phyloP scores from a whole-genome alignment of 495 filamentous ascomycete species.

The Sphaerosporella brunnea region DNA sequence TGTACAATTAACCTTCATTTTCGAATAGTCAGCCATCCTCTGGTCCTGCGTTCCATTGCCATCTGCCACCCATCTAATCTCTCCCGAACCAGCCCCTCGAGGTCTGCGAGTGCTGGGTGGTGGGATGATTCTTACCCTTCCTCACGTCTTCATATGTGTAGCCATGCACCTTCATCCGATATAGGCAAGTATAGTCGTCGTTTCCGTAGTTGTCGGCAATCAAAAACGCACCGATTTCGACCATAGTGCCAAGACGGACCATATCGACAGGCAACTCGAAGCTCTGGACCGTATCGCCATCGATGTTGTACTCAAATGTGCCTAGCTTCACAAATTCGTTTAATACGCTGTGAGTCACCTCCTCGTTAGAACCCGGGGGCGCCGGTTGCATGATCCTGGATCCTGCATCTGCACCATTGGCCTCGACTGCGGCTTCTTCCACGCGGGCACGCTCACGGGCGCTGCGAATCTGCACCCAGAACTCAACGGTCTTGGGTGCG shows the following conservation, averaged over 20 bases:
- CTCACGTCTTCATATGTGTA: too few relatives aligned
- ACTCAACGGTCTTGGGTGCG: conserved; percentile 42
- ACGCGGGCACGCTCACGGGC: conserved; percentile 1
- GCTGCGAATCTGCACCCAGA: conserved; percentile 36
- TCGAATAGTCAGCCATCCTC: too few relatives aligned
- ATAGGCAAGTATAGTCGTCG: conserved; percentile 22
- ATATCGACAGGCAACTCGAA: conserved; percentile 16
- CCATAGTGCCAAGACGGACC: conserved; percentile 13
- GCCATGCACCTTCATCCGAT: conserved; percentile 23
- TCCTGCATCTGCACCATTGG: neutral
- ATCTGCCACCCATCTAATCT: too few relatives aligned
- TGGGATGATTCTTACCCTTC: too few relatives aligned
- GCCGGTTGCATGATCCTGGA: neutral
- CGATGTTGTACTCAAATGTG: conserved; percentile 19
- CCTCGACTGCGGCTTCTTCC: neutral
- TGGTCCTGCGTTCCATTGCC: too few relatives aligned
- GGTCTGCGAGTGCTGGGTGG: too few relatives aligned
- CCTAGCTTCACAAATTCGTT: conserved; percentile 18
- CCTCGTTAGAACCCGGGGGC: neutral
- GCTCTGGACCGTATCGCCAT: conserved; percentile 9
- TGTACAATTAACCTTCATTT: too few relatives aligned
- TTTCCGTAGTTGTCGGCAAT: conserved; percentile 21
- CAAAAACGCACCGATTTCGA: conserved; percentile 13
- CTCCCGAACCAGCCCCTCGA: too few relatives aligned
- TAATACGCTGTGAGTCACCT: neutral